These are phyloP conservation scores for Trichoderma guizhouense DNA, from an alignment of 2,329 filamentous ascomycete genomes.

Conservation along the genomic window DNA sequence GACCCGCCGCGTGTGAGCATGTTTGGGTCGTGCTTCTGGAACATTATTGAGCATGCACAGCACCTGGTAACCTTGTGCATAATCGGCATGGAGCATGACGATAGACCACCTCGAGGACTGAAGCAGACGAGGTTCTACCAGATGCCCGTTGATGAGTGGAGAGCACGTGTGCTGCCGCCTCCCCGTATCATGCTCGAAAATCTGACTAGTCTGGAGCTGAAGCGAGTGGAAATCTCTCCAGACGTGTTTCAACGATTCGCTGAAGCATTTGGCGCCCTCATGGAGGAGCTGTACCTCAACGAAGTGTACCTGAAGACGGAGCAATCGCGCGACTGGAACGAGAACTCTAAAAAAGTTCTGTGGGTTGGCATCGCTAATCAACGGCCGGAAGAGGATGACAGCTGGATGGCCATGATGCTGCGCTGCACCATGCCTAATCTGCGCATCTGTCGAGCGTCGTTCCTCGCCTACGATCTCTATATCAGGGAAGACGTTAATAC, in stretches of 20 bases:
- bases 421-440: slow-evolving; percentile 36
- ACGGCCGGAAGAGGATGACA: slow-evolving; percentile 34
- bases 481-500: slow-evolving; percentile 31
- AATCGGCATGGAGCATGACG: slow-evolving; percentile 43
- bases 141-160: slow-evolving; percentile 39
- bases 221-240: slow-evolving; percentile 39
- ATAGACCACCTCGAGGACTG: slow-evolving; percentile 35
- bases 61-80: slow-evolving; percentile 47
- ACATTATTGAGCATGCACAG: slow-evolving; percentile 44
- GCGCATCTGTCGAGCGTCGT: slow-evolving; percentile 42
- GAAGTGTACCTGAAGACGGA: slow-evolving; percentile 44
- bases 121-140: slow-evolving; percentile 39
- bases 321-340: slow-evolving; percentile 34
- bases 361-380: slow-evolving; percentile 47
- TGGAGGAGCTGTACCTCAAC: slow-evolving; percentile 45
- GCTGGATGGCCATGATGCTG: slow-evolving; percentile 43
- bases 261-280: slow-evolving; percentile 36
- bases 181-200: slow-evolving; percentile 36
- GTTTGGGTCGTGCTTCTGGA: slow-evolving; percentile 48
- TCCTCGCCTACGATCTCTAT: slow-evolving; percentile 44
- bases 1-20: slow-evolving; percentile 32
- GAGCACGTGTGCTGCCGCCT: slow-evolving; percentile 36
- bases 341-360: slow-evolving; percentile 35
- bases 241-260: slow-evolving; percentile 35
- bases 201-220: slow-evolving; percentile 44